Base-by-base conservation (phyloP, 2,329 filamentous ascomycete genomes). In the Colletotrichum eleusines region DNA sequence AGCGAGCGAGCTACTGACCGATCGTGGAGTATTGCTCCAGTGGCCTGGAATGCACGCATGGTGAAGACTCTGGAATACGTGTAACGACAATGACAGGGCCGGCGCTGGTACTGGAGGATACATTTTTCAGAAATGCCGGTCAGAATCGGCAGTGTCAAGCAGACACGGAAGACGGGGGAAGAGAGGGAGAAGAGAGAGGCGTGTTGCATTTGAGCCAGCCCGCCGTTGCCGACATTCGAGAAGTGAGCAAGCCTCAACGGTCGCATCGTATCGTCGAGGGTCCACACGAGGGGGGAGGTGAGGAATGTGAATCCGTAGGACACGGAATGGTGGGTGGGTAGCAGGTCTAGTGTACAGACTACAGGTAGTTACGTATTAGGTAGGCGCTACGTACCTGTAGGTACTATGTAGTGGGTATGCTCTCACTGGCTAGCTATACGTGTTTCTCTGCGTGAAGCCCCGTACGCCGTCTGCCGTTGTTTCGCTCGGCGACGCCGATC, bases 401-500 rank as follows among this genome's bases (percentile, higher is more conserved):
- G 35, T 38, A 11, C 35, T 38, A 11, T 1, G 35, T 38, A 12
- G 2, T 38, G 3, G 9, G 35, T 11, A 12, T 1, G 18, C 33
- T 48, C n/a, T 33, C 5, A 61, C 46, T 48, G 33, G 58, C 44
- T 14, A 6, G 2, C 2, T 20, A 33, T 48, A 38, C 44, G 58
- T 48, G 31, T 50, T 20, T 60, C 58, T 23, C n/a, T 48, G 31
- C 5, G 42, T 20, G 42, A 60, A 46, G 28, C 12, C 42, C 33
- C 2, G 20, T 38, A 31, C 51, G 5, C 60, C 65, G 63, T 60
- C 51, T 51, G 51, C 60, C 44, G 51, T 53, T 35, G 33, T 53
- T 64, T 16, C 44, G 60, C 44, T 58, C 66, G 70, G 70, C 61
- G 51, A 65, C n/a, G 44, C 70, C 70, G 66, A 70, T 54, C 61